A percentile compares a stretch with the other conserved stretches of the same genome.
These are phyloP conservation scores for Phaseolus coccineus DNA, from an alignment of 331 rosid genomes.

Conservation along the genomic window DNA sequence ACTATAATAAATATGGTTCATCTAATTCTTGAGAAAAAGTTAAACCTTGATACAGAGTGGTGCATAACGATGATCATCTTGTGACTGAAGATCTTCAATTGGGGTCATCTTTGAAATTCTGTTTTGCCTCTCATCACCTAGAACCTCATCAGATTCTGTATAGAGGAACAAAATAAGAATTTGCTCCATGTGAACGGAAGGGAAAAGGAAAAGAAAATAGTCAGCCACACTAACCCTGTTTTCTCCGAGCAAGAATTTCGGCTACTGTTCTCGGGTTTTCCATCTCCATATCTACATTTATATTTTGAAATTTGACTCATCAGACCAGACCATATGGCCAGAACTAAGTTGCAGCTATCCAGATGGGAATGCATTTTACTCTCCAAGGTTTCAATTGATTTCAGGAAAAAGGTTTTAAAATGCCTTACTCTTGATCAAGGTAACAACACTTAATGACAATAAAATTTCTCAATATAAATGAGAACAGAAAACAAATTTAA, in stretches of 20 bases:
- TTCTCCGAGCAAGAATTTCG: constrained; percentile 74
- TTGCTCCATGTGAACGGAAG: constrained; percentile 35
- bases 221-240: constrained; percentile 64
- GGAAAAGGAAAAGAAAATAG: constrained; percentile 36
- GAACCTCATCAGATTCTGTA: constrained; percentile 66
- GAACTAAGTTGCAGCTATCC: constrained; percentile 16
- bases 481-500: neutral
- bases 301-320: constrained; percentile 48
- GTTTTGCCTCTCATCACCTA: constrained; percentile 62
- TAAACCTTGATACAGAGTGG: constrained; percentile 91
- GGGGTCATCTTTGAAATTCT: constrained; percentile 79
- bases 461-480: constrained; percentile 18
- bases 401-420: constrained; percentile 5
- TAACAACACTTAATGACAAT: neutral
- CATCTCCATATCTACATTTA: constrained; percentile 78
- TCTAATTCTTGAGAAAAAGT: constrained; percentile 38
- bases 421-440: neutral
- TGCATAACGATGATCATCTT: constrained; percentile 69
- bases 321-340: constrained; percentile 34
- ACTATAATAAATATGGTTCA: constrained; percentile 4
- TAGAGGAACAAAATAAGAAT: constrained; percentile 43
- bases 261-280: constrained; percentile 78
- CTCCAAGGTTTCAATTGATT: neutral
- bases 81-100: constrained; percentile 89
- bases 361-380: constrained; percentile 9